Evolutionary conservation across 192 early-diverging fungal species (phyloP).

Genomic region (Neocallimastix lanati): DNA sequence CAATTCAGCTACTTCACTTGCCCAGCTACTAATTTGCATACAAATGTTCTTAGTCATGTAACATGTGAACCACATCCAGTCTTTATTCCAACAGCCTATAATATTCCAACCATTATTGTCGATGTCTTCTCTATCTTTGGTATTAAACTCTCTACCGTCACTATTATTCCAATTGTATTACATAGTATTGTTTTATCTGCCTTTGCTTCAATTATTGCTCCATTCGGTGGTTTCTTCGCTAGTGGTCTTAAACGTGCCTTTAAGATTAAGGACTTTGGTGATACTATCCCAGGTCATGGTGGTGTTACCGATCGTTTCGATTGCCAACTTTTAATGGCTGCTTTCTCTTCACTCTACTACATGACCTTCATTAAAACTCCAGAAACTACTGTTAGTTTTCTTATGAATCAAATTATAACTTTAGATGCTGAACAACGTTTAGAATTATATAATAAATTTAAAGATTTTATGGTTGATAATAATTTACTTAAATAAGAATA

Average conservation of each 20-base stretch:
- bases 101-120: slow-evolving; percentile 11
- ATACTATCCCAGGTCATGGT: slow-evolving; percentile 93
- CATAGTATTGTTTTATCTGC: slow-evolving; percentile 73
- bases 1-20: slow-evolving; percentile 47
- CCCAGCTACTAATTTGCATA: slow-evolving; percentile 36
- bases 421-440: background rate
- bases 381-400: background rate
- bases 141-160: slow-evolving; percentile 18
- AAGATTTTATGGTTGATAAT: background rate
- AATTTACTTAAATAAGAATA: too few relatives aligned
- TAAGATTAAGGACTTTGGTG: slow-evolving; percentile 92
- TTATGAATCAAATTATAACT: background rate
- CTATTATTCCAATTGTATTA: slow-evolving; percentile 65
- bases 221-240: slow-evolving; percentile 97
- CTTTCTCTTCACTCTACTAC: slow-evolving; percentile 83
- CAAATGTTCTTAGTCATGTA: slow-evolving; percentile 19
- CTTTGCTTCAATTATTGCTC: slow-evolving; percentile 88
- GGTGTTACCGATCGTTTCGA: slow-evolving; percentile 95
- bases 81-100: slow-evolving; percentile 27
- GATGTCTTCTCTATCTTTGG: background rate
- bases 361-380: slow-evolving; percentile 41
- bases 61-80: slow-evolving; percentile 41
- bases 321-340: slow-evolving; percentile 93
- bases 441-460: background rate
- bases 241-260: slow-evolving; percentile 91